phyloP scores from a whole-genome alignment of 2,329 filamentous ascomycete genomes.

The Chaetomium strumarium region DNA sequence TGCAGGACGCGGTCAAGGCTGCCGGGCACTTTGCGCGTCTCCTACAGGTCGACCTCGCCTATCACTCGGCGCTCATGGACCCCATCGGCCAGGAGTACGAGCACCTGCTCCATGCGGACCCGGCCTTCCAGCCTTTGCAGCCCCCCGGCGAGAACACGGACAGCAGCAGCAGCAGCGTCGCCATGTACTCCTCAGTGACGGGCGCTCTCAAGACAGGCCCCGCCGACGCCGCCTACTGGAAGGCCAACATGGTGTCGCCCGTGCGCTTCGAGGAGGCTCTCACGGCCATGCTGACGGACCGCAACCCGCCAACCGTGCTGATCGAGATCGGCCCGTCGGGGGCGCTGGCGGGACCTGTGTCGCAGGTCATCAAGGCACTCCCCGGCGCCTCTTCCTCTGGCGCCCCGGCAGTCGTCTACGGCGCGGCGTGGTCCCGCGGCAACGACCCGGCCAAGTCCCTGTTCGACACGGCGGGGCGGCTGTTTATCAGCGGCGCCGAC shows the following conservation, averaged over 20 bases:
- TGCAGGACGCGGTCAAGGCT: constrained; percentile 17
- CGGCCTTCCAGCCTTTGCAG: background rate
- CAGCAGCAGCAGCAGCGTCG: background rate
- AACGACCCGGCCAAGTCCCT: background rate
- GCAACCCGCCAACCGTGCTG: constrained; percentile 15
- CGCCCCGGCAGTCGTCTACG: background rate
- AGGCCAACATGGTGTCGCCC: constrained; percentile 26
- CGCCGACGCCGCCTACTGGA: constrained; percentile 25
- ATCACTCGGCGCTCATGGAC: constrained; percentile 30
- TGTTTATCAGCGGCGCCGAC: background rate
- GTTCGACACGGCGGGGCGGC: background rate
- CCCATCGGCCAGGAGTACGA: constrained; percentile 17
- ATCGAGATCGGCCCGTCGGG: constrained; percentile 19
- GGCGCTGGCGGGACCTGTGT: constrained; percentile 12
- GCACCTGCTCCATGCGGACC: constrained; percentile 6
- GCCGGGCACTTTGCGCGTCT: constrained; percentile 26
- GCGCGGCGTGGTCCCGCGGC: background rate
- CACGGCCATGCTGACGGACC: constrained; percentile 11
- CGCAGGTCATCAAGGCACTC: constrained; percentile 20
- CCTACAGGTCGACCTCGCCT: constrained; percentile 29
- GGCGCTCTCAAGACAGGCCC: background rate
- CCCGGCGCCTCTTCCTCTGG: background rate
- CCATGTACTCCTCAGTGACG: constrained; percentile 21
- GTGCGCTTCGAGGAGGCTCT: constrained; percentile 26
- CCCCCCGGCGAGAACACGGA: background rate